phyloP scores from a whole-genome alignment of 108 stramenopile genomes.

The Cyclostephanos tholiformis region DNA sequence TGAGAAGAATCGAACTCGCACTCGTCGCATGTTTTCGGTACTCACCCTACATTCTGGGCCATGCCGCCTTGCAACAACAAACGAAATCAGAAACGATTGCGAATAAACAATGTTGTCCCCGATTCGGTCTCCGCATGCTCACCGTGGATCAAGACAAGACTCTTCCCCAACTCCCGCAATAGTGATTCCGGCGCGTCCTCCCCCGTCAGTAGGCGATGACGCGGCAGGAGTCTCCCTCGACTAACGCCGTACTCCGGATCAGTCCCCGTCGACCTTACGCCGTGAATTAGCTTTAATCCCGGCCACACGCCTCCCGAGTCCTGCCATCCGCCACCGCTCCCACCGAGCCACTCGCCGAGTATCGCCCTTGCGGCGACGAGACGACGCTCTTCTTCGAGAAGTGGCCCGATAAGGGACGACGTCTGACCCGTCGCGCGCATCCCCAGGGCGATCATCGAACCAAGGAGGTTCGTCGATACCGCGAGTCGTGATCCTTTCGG shows the following conservation, averaged over 20 bases:
- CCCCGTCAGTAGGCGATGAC: constrained; percentile 49
- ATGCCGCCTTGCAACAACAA: constrained; percentile 34
- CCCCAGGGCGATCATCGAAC: constrained; percentile 61
- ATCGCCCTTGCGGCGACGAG: constrained; percentile 67
- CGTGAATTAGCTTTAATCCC: constrained; percentile 61
- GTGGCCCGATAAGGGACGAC: constrained; percentile 31
- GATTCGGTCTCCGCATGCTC: too few relatives aligned
- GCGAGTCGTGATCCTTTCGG: constrained; percentile 68
- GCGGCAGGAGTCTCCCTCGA: constrained; percentile 58
- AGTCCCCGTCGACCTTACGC: constrained; percentile 39
- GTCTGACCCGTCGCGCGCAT: constrained; percentile 66
- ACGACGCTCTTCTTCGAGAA: constrained; percentile 55
- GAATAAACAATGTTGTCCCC: too few relatives aligned
- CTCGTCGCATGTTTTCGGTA: not conserved
- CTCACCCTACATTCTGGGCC: constrained; percentile 61
- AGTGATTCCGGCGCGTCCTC: constrained; percentile 55
- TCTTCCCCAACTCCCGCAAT: constrained; percentile 42
- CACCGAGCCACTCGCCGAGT: constrained; percentile 75
- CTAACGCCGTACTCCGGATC: constrained; percentile 65
- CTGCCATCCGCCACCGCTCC: constrained; percentile 71
- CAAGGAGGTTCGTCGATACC: constrained; percentile 64
- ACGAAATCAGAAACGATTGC: too few relatives aligned
- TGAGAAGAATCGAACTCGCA: not conserved
- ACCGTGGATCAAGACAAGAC: constrained; percentile 57
- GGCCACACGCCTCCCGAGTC: constrained; percentile 67